Evolutionary conservation across 1,284 basidiomycete genomes (phyloP).

Genomic region (Apiotrichum siamense): DNA sequence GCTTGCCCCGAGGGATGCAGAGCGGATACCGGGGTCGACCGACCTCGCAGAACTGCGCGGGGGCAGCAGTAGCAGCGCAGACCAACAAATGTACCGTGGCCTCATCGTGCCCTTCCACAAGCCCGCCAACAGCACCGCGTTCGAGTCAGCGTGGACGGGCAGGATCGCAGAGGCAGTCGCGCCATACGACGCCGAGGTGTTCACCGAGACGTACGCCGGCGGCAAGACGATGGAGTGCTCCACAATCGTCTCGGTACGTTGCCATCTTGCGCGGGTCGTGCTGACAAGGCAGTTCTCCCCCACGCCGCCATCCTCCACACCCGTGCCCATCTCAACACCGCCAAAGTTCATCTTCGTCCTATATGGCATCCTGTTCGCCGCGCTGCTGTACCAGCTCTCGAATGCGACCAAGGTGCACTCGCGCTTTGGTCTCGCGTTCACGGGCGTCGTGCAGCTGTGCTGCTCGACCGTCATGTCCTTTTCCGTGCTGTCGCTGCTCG

Average conservation of each 20-base stretch:
- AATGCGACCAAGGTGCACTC: conserved; percentile 82
- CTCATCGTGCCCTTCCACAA: conserved; percentile 27
- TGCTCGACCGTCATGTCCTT: conserved; percentile 90
- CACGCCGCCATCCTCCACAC: neutral
- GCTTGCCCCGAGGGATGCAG: conserved; percentile 12
- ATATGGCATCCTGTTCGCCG: conserved; percentile 71
- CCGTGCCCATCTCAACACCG: conserved; percentile 34
- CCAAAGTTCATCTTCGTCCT: conserved; percentile 69
- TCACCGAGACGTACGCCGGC: conserved; percentile 27
- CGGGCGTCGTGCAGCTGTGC: conserved; percentile 81
- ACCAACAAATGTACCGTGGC: conserved; percentile 27
- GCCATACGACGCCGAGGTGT: conserved; percentile 32
- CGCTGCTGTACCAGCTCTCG: conserved; percentile 70
- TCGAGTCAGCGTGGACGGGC: conserved; percentile 23
- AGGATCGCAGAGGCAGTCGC: conserved; percentile 13
- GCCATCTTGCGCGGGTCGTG: neutral
- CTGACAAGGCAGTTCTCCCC: conserved; percentile 5
- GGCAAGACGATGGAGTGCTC: conserved; percentile 2
- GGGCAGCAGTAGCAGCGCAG: neutral
- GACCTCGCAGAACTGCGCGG: conserved; percentile 3
- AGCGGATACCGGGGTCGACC: conserved; percentile 3
- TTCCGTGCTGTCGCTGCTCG: conserved; percentile 56
- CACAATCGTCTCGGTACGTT: conserved; percentile 28
- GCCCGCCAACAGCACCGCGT: conserved; percentile 14
- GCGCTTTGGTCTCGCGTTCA: conserved; percentile 84